Percentiles rank a stretch among this genome's conserved stretches.
Conservation (phyloP, 495 filamentous ascomycete genomes). For the Platismatia glauca region DNA sequence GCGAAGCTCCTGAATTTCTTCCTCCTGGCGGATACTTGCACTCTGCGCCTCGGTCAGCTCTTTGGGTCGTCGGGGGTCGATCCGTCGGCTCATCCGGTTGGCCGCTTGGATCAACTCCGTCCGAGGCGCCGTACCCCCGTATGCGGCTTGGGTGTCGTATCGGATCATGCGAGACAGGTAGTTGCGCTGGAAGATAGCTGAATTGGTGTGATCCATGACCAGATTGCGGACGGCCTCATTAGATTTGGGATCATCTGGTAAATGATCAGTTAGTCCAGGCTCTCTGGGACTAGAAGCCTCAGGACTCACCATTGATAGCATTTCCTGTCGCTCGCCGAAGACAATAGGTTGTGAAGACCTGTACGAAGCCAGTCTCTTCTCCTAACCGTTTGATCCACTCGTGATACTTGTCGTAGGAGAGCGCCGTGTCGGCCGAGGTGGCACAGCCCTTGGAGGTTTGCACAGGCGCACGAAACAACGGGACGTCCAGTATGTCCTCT, state of each 20-base stretch:
- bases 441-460: background rate
- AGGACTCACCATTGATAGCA: slow-evolving; percentile 17
- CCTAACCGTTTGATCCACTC: slow-evolving; percentile 5
- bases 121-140: slow-evolving; percentile 5
- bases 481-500: slow-evolving; percentile 8
- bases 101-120: slow-evolving; percentile 12
- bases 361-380: slow-evolving; percentile 15
- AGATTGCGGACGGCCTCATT: slow-evolving; percentile 17
- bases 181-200: slow-evolving; percentile 19
- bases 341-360: slow-evolving; percentile 20
- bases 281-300: background rate
- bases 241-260: slow-evolving; percentile 12
- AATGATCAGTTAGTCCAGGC: background rate
- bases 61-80: slow-evolving; percentile 8
- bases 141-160: slow-evolving; percentile 20
- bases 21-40: slow-evolving; percentile 1
- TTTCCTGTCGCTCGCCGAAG: slow-evolving; percentile 16
- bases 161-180: slow-evolving; percentile 21
- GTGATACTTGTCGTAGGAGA: slow-evolving; percentile 17
- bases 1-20: slow-evolving; percentile 13
- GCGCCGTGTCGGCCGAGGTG: slow-evolving; percentile 8
- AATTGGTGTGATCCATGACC: slow-evolving; percentile 16
- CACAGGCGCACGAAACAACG: background rate
- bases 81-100: slow-evolving; percentile 14
- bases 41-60: slow-evolving; percentile 8